Base-by-base conservation (phyloP, 1,139 yeast genomes). In the Suhomyces atakaporum region DNA sequence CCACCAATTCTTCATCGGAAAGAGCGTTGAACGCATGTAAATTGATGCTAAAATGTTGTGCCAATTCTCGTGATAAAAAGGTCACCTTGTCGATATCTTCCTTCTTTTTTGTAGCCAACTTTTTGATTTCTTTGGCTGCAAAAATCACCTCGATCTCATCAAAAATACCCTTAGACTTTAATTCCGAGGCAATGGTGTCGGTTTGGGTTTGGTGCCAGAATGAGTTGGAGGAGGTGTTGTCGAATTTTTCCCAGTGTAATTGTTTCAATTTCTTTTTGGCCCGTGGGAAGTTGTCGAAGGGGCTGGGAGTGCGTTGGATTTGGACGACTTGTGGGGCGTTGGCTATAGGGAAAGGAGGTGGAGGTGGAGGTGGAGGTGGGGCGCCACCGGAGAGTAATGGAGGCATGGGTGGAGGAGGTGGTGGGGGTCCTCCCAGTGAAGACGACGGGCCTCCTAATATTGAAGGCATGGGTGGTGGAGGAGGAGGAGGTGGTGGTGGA, bases 181-280 rank as follows among this genome's bases (percentile, higher is more conserved):
- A 67, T 38, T 81, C 84, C 40, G 68, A 72, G 1, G 87, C 87
- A 54, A 81, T 68, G 2, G 58, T 45, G 24, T 58, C 60, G 3
- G 66, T 57, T 33, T 59, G 54, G 3, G 68, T 52, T 27, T 61
- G 55, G 25, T 63, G 60, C 94, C 94, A 84, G 56, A 84, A 81
- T 0, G 92, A 81, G 41, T 78, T 75, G 24, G 72, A 75, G 2
- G 83, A 72, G 21, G 56, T 56, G 26, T 63, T 58, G 24, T 84
- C 92, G 39, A 84, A 68, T 51, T 84, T 84, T 48, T 85, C 94
- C 94, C 94, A 85, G 53, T 85, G 95, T 46, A 84, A 66, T 57
- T 84, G 95, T 55, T 84, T 84, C 60, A 84, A 68, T 69, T 81
- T 84, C 63, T 75, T 79, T 66, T 82, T 82, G 16, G 95, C 90